phyloP scores from a whole-genome alignment of 441 rosid species.

The Populus hybrid region DNA sequence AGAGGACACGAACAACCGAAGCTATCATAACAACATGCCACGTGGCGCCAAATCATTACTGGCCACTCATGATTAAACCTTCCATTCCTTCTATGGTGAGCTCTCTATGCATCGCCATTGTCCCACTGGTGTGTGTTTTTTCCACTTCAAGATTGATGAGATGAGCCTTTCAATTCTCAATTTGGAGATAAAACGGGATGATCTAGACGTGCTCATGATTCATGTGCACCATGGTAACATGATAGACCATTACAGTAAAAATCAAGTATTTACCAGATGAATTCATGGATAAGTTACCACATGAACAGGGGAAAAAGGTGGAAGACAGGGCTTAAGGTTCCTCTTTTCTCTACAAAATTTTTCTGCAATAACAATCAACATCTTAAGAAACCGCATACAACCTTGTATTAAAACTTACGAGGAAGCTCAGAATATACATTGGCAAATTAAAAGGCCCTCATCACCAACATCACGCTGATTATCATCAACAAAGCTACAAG shows the following conservation, averaged over 20 bases:
- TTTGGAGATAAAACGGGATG: neutral
- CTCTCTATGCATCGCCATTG: neutral
- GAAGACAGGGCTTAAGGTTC: neutral
- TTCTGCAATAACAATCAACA: neutral
- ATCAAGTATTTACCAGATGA: too few species aligned
- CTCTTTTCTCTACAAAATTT: neutral
- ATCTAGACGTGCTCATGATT: neutral
- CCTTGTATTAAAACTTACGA: neutral
- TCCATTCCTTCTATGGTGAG: neutral
- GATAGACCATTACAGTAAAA: neutral
- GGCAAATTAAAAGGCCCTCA: conserved; percentile 1
- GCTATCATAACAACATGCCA: neutral
- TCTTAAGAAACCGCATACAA: neutral
- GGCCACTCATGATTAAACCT: too few species aligned
- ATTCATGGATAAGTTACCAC: neutral
- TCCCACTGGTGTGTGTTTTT: neutral
- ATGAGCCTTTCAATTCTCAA: neutral
- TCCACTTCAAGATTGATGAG: too few species aligned
- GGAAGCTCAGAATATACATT: conserved; percentile 10
- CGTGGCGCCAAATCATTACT: neutral
- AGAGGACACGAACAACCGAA: neutral
- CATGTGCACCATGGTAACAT: neutral
- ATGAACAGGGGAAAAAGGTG: neutral
- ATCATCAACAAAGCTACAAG: conserved; percentile 12
- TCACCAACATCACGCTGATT: neutral